Evolutionary conservation across 1,284 basidiomycete species (phyloP).

Genomic region (Mycosarcoma maydis): DNA sequence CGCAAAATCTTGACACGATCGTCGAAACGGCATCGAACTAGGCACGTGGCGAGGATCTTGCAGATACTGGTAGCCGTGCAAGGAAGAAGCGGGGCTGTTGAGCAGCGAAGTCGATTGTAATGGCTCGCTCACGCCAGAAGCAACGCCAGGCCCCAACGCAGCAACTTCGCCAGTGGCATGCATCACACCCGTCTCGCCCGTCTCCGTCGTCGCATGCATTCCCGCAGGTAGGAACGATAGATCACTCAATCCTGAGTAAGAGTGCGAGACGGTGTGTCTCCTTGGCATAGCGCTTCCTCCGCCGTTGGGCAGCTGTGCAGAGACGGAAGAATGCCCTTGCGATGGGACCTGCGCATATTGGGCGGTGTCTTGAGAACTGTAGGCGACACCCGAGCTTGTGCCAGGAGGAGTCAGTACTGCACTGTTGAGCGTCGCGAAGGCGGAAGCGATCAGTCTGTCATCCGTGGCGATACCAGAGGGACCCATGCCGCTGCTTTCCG

Average conservation of each 20-base stretch:
- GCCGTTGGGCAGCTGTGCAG: constrained; percentile 4
- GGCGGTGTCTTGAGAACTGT: constrained; percentile 8
- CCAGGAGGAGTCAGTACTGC: constrained; percentile 31
- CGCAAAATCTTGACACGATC: constrained; percentile 29
- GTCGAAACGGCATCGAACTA: constrained; percentile 25
- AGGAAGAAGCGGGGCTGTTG: constrained; percentile 44
- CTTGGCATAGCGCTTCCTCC: constrained; percentile 17
- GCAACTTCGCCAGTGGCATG: constrained; percentile 14
- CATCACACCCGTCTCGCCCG: constrained; percentile 13
- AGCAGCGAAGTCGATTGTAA: constrained; percentile 23
- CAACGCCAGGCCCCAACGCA: constrained; percentile 12
- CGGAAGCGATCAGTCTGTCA: constrained; percentile 38
- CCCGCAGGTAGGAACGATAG: constrained; percentile 24
- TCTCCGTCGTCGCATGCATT: constrained; percentile 11
- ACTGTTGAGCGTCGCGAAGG: constrained; percentile 47
- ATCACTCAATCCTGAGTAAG: constrained; percentile 27
- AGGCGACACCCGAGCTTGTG: constrained; percentile 13
- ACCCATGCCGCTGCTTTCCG: constrained; percentile 16
- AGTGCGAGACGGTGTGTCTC: constrained; percentile 43
- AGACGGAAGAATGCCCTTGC: constrained; percentile 7
- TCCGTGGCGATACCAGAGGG: constrained; percentile 14
- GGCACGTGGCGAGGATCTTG: constrained; percentile 33
- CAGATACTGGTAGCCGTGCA: constrained; percentile 36
- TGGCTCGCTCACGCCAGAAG: constrained; percentile 24
- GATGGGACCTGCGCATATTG: constrained; percentile 18